Evolutionary conservation across 2,329 filamentous ascomycete genomes (phyloP).

Genomic region (Xylariales sp.): DNA sequence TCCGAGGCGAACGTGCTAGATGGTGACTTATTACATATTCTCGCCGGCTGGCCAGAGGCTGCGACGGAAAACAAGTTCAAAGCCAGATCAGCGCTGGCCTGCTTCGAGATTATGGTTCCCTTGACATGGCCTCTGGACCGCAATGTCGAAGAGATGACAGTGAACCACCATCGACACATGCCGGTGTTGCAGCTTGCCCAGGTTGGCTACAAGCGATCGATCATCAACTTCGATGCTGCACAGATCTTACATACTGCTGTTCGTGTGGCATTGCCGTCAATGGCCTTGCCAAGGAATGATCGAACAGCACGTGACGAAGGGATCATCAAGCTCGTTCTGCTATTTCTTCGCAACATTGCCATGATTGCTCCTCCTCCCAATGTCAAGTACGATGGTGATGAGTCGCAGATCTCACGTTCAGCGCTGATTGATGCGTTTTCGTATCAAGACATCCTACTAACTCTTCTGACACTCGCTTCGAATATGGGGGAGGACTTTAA

Average conservation of each 20-base stretch:
- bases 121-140: constrained; percentile 91
- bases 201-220: constrained; percentile 80
- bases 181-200: constrained; percentile 87
- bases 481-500: constrained; percentile 93
- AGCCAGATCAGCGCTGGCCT: constrained; percentile 75
- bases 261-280: constrained; percentile 75
- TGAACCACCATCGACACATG: constrained; percentile 88
- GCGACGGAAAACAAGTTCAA: constrained; percentile 69
- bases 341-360: constrained; percentile 83
- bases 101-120: constrained; percentile 84
- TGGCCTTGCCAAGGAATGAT: constrained; percentile 74
- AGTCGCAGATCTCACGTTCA: constrained; percentile 82
- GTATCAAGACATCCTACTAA: constrained; percentile 82
- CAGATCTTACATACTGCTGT: constrained; percentile 77
- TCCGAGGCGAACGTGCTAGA: constrained; percentile 89
- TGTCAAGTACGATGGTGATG: constrained; percentile 77
- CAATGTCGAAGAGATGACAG: constrained; percentile 73
- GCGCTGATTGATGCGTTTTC: constrained; percentile 85
- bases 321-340: constrained; percentile 85
- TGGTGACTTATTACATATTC: constrained; percentile 84
- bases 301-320: constrained; percentile 77
- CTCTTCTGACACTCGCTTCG: constrained; percentile 81
- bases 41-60: constrained; percentile 74
- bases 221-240: constrained; percentile 77
- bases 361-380: constrained; percentile 74